phyloP scores from a whole-genome alignment of 176 grass and related monocot genomes.

The Alloteropsis semialata region DNA sequence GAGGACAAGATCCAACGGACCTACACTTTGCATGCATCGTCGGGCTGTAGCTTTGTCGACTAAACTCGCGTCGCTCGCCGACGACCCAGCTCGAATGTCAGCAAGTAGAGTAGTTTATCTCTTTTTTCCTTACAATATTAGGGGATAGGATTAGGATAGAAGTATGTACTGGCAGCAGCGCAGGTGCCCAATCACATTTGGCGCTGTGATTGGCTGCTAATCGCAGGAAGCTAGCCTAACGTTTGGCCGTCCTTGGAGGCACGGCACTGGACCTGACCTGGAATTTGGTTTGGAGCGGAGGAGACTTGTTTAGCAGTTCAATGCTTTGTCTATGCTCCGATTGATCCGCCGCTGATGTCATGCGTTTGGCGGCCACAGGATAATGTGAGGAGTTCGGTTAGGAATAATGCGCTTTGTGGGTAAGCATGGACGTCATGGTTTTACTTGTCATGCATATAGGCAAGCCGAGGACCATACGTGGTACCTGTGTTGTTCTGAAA shows the following conservation, averaged over 20 bases:
- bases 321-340: no score
- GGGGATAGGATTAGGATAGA: not conserved
- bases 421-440: not conserved
- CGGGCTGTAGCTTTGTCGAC: not conserved
- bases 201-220: not conserved
- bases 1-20: constrained; percentile 13
- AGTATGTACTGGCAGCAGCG: no score
- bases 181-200: constrained; percentile 8
- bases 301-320: not conserved
- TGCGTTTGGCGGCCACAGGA: not conserved
- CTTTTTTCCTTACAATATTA: not conserved
- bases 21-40: no score
- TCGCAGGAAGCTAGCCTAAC: not conserved
- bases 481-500: not conserved
- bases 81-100: not conserved
- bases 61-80: constrained; percentile 15
- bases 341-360: not conserved
- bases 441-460: not conserved
- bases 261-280: not conserved
- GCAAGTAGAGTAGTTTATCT: not conserved
- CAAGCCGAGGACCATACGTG: not conserved
- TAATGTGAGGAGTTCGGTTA: not conserved
- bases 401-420: not conserved
- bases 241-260: constrained; percentile 15
- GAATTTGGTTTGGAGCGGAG: not conserved